These are phyloP conservation scores for Rubia tinctorum DNA, from an alignment of 305 asterid genomes.

Conservation along the genomic window DNA sequence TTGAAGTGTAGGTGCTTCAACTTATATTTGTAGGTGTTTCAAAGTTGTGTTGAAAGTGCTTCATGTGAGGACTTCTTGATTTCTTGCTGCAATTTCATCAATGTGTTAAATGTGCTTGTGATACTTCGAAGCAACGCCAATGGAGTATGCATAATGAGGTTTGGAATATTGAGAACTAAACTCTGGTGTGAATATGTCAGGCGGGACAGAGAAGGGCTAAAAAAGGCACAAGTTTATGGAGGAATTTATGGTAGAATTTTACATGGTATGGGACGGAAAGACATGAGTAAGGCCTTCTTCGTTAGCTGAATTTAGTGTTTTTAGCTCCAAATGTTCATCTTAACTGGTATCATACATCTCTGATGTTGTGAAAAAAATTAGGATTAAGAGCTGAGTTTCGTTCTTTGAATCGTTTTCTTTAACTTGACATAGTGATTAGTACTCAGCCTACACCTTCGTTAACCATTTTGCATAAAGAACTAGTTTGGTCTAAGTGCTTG, in stretches of 20 bases:
- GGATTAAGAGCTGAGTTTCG: background rate
- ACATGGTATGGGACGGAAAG: slow-evolving; percentile 83
- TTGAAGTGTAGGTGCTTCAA: too few relatives aligned
- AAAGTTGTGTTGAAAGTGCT: too few relatives aligned
- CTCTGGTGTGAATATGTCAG: slow-evolving; percentile 33
- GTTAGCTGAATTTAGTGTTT: background rate
- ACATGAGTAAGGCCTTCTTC: slow-evolving; percentile 44
- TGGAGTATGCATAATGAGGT: too few relatives aligned
- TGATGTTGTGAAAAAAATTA: background rate
- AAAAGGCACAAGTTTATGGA: slow-evolving; percentile 80
- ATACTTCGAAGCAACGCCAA: too few relatives aligned
- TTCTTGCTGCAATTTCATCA: too few relatives aligned
- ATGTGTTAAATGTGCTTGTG: too few relatives aligned
- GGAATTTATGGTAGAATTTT: slow-evolving; percentile 70
- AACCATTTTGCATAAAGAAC: background rate
- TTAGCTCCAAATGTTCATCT: background rate
- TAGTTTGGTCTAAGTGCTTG: background rate
- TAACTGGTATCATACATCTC: background rate
- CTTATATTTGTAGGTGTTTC: too few relatives aligned
- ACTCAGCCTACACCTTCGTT: background rate
- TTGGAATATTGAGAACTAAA: background rate
- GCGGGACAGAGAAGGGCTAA: slow-evolving; percentile 83
- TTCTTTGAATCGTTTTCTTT: too few relatives aligned
- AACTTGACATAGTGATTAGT: background rate
- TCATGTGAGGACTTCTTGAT: too few relatives aligned